Evolutionary conservation across 108 stramenopile genomes (phyloP).

Genomic region (Cyclotella cryptica): DNA sequence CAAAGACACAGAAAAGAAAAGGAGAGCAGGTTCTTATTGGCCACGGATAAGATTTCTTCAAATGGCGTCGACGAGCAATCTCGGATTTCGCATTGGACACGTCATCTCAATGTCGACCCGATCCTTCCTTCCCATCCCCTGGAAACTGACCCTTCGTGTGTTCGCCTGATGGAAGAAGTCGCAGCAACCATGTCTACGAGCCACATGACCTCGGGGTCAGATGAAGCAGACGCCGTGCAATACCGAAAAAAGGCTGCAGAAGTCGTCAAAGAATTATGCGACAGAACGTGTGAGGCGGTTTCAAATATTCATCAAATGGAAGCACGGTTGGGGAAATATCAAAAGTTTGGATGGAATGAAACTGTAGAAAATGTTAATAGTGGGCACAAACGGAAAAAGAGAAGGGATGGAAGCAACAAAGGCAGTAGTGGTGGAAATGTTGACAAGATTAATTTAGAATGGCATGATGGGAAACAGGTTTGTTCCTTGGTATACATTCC

Average conservation of each 20-base stretch:
- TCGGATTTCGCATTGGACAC: not conserved
- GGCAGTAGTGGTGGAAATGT: constrained; percentile 28
- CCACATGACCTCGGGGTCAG: not conserved
- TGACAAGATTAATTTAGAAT: constrained; percentile 60
- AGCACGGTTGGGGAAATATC: constrained; percentile 38
- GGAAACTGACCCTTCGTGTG: constrained; percentile 28
- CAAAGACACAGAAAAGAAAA: constrained; percentile 20
- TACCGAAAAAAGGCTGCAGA: constrained; percentile 18
- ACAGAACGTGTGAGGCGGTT: constrained; percentile 25
- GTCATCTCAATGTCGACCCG: constrained; percentile 44
- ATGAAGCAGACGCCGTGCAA: constrained; percentile 1
- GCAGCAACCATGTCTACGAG: constrained; percentile 33
- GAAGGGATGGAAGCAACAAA: constrained; percentile 1
- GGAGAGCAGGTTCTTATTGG: constrained; percentile 26
- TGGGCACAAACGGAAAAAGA: constrained; percentile 13
- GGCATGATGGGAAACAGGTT: constrained; percentile 31
- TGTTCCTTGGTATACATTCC: constrained; percentile 57
- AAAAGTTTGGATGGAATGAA: constrained; percentile 27
- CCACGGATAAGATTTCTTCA: constrained; percentile 3
- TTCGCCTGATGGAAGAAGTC: constrained; percentile 23
- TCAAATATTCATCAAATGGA: constrained; percentile 27
- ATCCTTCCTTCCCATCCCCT: constrained; percentile 37
- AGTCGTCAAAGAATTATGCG: constrained; percentile 35
- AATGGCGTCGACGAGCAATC: not conserved
- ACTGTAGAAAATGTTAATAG: not conserved